Evolutionary conservation across 805 yeast species (phyloP).

Genomic region (Starmerella gropengiesseri): DNA sequence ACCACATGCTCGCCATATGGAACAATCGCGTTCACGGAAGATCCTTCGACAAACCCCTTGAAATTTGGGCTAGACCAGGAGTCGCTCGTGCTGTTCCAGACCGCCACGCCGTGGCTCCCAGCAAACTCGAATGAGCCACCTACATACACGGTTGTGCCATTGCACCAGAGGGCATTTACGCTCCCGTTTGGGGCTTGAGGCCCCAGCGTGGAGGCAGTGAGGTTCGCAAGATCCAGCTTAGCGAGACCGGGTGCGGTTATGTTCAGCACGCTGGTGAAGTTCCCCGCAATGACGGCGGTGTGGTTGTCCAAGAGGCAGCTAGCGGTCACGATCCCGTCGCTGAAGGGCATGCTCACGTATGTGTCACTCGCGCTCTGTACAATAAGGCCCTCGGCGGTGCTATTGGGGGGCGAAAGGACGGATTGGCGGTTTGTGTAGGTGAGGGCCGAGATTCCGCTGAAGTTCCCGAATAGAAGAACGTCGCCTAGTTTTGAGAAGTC

Average conservation of each 20-base stretch:
- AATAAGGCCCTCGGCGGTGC: slow-evolving; percentile 18
- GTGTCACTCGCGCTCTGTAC: slow-evolving; percentile 12
- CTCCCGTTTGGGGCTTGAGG: neutral
- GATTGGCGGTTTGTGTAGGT: slow-evolving; percentile 32
- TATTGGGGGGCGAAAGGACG: slow-evolving; percentile 17
- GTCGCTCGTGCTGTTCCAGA: slow-evolving; percentile 44
- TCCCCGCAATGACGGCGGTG: slow-evolving; percentile 20
- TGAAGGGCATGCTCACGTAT: slow-evolving; percentile 22
- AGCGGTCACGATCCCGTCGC: slow-evolving; percentile 19
- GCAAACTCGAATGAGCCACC: slow-evolving; percentile 68
- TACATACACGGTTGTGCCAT: slow-evolving; percentile 47
- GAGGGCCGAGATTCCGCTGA: slow-evolving; percentile 30
- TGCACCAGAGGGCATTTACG: slow-evolving; percentile 39
- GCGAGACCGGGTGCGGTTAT: slow-evolving; percentile 9
- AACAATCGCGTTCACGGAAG: slow-evolving; percentile 53
- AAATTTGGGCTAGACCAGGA: slow-evolving; percentile 47
- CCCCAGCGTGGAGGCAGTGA: neutral
- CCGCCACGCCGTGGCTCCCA: slow-evolving; percentile 46
- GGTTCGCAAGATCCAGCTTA: slow-evolving; percentile 6
- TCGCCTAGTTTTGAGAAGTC: slow-evolving; percentile 15
- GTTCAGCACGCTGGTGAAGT: slow-evolving; percentile 16
- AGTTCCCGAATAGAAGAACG: slow-evolving; percentile 17
- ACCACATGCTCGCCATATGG: slow-evolving; percentile 40
- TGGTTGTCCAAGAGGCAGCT: slow-evolving; percentile 19
- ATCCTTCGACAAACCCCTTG: slow-evolving; percentile 57